Evolutionary conservation across 2,329 filamentous ascomycete genomes (phyloP), one percentile per base, ranked within the genome.

Genomic region (Lasiodiplodia theobromae): DNA sequence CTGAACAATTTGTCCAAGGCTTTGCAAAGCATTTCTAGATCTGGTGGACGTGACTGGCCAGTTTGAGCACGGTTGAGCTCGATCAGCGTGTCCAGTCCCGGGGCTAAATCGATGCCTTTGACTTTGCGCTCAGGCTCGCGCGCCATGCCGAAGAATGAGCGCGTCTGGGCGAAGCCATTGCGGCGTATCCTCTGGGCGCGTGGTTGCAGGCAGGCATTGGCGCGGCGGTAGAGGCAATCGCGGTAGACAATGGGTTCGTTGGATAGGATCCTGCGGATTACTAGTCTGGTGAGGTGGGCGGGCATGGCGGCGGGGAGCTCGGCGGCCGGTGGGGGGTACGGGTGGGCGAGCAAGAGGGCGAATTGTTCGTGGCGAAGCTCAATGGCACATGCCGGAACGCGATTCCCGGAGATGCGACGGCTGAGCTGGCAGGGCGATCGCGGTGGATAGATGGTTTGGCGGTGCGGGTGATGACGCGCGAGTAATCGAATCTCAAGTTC

Each of bases 11-110:
- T 25, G 10, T 16, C 38, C 31, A 80, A 73, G 0, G 91, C 92
- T 44, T 86, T 82, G 0, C 88, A 79, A 2, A 97, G 82, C 40
- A 92, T 87, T n/a, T 84, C 77, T 3, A 84, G 81, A 0, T 87
- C 79, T 18, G 92, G 93, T 11, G 88, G 86, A 40, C 93, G 87
- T 44, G 89, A 83, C 64, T 87, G 85, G 68, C 92, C 86, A 64
- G 86, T 84, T 72, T 90, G 82, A 70, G 88, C 86, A 72, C 87
- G 87, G 65, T 87, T 83, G 77, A 93, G 86, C 69, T 92, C 86
- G 73, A 92, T 86, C 81, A 97, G 87, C 18, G 86, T 86, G 71
- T 89, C 88, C 74, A 94, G 87, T 66, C 93, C 94, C 0, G 88
- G 91, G 74, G 89, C 91, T 70, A 89, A 82, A 73, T 89, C 85